phyloP scores from a whole-genome alignment of 2,329 filamentous ascomycete genomes.

The Pleomassaria siparia region DNA sequence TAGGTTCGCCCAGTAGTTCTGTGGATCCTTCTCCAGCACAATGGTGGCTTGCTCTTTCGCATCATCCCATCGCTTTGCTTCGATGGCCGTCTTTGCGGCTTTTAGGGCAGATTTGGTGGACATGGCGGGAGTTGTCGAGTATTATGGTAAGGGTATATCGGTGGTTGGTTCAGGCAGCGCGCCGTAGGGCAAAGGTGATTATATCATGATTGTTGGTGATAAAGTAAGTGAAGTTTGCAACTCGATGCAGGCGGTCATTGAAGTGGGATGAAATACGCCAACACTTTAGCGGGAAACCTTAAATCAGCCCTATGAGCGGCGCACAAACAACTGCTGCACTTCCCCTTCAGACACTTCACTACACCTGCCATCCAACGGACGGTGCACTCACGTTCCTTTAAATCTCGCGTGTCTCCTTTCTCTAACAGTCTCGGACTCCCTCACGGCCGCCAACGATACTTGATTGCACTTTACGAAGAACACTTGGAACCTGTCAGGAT shows the following conservation, averaged over 20 bases:
- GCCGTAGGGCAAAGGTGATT: background rate
- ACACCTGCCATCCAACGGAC: background rate
- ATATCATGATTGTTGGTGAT: background rate
- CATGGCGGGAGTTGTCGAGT: conserved; percentile 19
- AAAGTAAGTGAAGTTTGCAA: background rate
- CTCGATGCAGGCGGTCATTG: background rate
- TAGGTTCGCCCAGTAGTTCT: conserved; percentile 85
- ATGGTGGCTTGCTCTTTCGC: conserved; percentile 69
- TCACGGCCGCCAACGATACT: conserved; percentile 1
- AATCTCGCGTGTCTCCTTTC: conserved; percentile 13
- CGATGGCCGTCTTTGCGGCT: conserved; percentile 75
- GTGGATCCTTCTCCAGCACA: conserved; percentile 70
- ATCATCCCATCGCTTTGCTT: conserved; percentile 76
- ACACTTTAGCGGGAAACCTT: background rate
- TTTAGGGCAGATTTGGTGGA: conserved; percentile 73
- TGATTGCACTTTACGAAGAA: background rate
- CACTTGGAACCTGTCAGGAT: conserved; percentile 20
- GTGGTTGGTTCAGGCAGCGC: background rate
- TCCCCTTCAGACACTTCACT: background rate
- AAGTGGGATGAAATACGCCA: background rate
- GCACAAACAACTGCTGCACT: conserved; percentile 1
- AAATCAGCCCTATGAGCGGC: conserved; percentile 1
- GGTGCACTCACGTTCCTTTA: conserved; percentile 17
- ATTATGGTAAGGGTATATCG: background rate
- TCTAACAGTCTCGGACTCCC: background rate